These are phyloP conservation scores for Solanum boliviense DNA, from an alignment of 257 asterid species.

Conservation along the genomic window DNA sequence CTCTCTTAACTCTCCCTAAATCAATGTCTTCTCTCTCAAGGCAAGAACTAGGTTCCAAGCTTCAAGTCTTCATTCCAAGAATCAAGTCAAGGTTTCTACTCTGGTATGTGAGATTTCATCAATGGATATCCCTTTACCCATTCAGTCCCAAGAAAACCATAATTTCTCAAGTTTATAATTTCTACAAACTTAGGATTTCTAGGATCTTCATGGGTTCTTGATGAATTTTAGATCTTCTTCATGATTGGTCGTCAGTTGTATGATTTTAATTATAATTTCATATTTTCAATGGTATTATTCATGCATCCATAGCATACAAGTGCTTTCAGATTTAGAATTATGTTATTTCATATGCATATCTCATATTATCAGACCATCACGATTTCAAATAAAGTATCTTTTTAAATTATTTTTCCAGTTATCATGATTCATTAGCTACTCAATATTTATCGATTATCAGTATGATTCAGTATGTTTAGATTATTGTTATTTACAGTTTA, in stretches of 20 bases:
- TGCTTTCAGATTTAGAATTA: neutral
- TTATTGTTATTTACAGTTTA: no score
- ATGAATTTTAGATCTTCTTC: neutral
- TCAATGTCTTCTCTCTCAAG: neutral
- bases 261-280: neutral
- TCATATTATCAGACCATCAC: neutral
- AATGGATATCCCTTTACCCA: no score
- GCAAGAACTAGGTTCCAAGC: neutral
- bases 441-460: neutral
- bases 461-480: neutral
- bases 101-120: no score
- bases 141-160: no score
- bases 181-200: neutral
- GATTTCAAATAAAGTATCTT: neutral
- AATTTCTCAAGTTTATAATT: no score
- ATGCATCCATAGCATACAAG: neutral
- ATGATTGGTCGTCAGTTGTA: neutral
- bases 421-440: neutral
- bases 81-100: no score
- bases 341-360: neutral
- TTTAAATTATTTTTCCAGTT: no score
- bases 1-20: neutral
- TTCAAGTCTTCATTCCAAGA: no score
- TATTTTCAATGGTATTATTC: neutral
- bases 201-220: neutral